A percentile compares a stretch with the other conserved stretches of the same genome.
phyloP scores from a whole-genome alignment of 805 yeast genomes.

The Blastobotrys robertii region DNA sequence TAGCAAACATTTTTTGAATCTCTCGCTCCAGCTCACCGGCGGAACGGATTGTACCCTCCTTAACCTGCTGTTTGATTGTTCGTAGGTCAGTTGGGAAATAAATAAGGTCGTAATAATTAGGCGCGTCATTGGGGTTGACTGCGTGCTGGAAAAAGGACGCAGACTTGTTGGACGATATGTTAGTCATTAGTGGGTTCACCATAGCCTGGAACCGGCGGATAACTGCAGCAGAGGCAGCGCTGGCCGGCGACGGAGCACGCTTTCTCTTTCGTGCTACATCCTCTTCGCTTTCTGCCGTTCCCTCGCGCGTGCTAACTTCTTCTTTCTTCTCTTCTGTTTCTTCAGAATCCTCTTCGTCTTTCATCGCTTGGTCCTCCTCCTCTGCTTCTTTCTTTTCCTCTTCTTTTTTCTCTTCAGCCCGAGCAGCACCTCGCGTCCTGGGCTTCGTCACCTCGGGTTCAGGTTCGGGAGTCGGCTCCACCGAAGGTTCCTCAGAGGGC shows the following conservation, averaged over 20 bases:
- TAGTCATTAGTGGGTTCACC: conserved; percentile 51
- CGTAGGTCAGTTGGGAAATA: conserved; percentile 60
- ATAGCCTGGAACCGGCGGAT: conserved; percentile 51
- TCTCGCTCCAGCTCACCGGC: conserved; percentile 52
- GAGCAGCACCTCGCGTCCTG: conserved; percentile 6
- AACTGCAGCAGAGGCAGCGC: conserved; percentile 7
- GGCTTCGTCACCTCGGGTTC: conserved; percentile 1
- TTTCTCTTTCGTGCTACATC: conserved; percentile 4
- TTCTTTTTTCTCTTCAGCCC: conserved; percentile 8
- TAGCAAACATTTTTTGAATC: conserved; percentile 68
- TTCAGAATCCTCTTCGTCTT: conserved; percentile 11
- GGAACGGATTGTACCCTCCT: conserved; percentile 44
- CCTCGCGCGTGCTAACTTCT: conserved; percentile 7
- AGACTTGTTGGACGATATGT: conserved; percentile 58
- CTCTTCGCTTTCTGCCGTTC: conserved; percentile 3
- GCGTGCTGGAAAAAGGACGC: conserved; percentile 69
- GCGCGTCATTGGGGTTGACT: conserved; percentile 58
- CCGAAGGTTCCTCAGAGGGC: background rate
- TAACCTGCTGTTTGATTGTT: conserved; percentile 47
- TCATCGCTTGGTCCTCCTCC: conserved; percentile 8
- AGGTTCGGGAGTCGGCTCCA: conserved; percentile 1
- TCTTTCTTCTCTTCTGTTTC: conserved; percentile 12
- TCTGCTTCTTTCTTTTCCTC: conserved; percentile 5
- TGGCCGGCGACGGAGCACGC: conserved; percentile 10
- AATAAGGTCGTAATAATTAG: conserved; percentile 53